phyloP scores from a whole-genome alignment of 2,329 filamentous ascomycete species.

The Epichloe festucae region DNA sequence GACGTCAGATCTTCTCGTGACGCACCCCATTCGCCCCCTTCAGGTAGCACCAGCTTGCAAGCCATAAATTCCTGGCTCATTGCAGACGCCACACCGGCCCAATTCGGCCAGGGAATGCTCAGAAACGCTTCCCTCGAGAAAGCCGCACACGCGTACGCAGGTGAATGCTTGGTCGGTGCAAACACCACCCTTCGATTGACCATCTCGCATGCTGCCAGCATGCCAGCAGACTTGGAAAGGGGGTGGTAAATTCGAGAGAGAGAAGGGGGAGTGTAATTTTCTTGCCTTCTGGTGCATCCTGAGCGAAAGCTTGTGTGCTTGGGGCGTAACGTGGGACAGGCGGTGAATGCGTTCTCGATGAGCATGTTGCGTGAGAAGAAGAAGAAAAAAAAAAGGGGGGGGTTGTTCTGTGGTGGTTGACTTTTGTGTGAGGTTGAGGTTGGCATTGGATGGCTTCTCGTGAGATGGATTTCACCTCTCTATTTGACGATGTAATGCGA shows the following conservation, averaged over 20 bases:
- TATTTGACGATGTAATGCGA: too few relatives aligned
- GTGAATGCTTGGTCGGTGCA: neutral
- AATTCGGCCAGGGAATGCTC: neutral
- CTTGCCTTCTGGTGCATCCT: neutral
- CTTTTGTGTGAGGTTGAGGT: too few relatives aligned
- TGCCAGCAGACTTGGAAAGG: neutral
- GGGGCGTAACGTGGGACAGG: neutral
- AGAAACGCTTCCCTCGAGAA: neutral
- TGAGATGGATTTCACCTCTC: too few relatives aligned
- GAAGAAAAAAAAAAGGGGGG: too few relatives aligned
- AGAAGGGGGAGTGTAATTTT: neutral
- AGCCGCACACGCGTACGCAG: neutral
- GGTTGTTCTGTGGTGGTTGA: too few relatives aligned
- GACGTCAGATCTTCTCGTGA: neutral
- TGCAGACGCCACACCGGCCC: slow-evolving; percentile 2
- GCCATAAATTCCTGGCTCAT: neutral
- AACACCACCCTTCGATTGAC: neutral
- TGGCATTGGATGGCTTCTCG: too few relatives aligned
- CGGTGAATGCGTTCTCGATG: neutral
- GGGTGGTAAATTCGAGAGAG: neutral
- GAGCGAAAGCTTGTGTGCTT: slow-evolving; percentile 1
- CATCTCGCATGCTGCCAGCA: neutral
- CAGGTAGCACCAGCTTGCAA: neutral
- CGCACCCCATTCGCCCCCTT: neutral
- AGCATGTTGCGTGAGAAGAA: neutral